Base-by-base conservation (phyloP, 495 filamentous ascomycete species). In the Penicillium pancosmium region DNA sequence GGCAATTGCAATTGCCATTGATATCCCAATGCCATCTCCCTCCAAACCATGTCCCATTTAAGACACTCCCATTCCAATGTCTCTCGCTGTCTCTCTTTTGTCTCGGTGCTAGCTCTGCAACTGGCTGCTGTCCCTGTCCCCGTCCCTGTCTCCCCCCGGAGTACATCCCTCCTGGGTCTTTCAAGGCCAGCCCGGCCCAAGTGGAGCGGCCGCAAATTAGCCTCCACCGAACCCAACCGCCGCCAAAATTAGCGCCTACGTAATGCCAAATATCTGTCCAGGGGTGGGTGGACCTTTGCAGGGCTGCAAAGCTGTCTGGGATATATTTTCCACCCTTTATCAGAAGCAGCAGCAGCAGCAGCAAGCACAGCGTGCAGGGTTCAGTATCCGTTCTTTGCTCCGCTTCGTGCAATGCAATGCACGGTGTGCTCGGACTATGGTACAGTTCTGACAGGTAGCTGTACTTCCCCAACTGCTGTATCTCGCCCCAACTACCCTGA, bases 141-240 rank as follows among this genome's bases (percentile, higher is more conserved):
- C 16, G 15, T 18, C 16, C 19, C 19, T 21, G 19, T 18, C 6
- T 21, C 36, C 38, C 25, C 41, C 16, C 52, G 52, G 52, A 54
- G 38, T 27, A 54, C 52, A 54, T 36, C 34, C 31, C 43, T 55
- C 53, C 54, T 49, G 34, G 46, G 41, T 38, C 36, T 19, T 33
- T 13, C 27, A 16, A 33, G 47, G 12, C 40, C 15, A 34, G 52
- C 40, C 52, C 25, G 41, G 52, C 38, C 38, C 52, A 27, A 31
- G n/a, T 31, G 52, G 40, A 41, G 15, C 52, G 16, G 27, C 40
- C 23, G 40, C 40, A 55, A 47, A 55, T 55, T 55, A 47, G 52
- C 40, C 52, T 55, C 52, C 52, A 55, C 52, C 51, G 36, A 53
- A 53, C 51, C 51, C 25, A 53, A 53, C 34, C 21, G 36, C 6